Conservation (phyloP, 2,329 filamentous ascomycete species). For the Parafenestella ontariensis region DNA sequence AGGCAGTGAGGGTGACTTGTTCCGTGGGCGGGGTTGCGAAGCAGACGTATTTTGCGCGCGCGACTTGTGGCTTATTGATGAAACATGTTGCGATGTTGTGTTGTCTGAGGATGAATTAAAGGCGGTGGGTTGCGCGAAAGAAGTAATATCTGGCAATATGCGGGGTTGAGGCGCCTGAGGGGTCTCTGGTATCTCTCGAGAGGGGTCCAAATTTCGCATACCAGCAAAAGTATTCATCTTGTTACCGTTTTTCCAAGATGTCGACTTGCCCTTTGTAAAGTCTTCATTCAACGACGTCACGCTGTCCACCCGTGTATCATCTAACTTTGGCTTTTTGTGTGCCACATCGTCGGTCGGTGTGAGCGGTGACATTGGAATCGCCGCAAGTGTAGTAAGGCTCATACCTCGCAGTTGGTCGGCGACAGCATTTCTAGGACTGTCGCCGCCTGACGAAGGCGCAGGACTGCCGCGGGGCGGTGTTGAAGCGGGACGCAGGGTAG, state of each 20-base stretch:
- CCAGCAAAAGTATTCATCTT: conserved; percentile 12
- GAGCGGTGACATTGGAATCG: conserved; percentile 44
- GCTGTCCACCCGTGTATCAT: conserved; percentile 30
- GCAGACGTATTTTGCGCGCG: conserved; percentile 11
- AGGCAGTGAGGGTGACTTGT: conserved; percentile 41
- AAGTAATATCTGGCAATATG: conserved; percentile 39
- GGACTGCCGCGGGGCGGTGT: conserved; percentile 35
- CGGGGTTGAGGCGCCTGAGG: conserved; percentile 43
- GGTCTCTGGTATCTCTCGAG: conserved; percentile 39
- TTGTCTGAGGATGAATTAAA: conserved; percentile 28
- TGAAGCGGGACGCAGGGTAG: conserved; percentile 36
- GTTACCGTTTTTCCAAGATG: neutral
- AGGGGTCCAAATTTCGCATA: conserved; percentile 1
- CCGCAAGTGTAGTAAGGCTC: conserved; percentile 31
- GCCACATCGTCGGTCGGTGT: conserved; percentile 43
- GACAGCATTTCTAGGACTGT: conserved; percentile 46
- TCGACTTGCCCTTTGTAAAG: conserved; percentile 5
- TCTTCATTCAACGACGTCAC: conserved; percentile 20
- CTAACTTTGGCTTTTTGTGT: conserved; percentile 48
- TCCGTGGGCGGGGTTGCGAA: conserved; percentile 27
- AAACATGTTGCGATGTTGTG: conserved; percentile 8
- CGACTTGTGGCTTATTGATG: conserved; percentile 6
- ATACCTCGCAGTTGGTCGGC: conserved; percentile 46
- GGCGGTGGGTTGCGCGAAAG: conserved; percentile 39
- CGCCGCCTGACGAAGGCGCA: conserved; percentile 28